Conservation (phyloP, 2,329 filamentous ascomycete species). For the Drechmeria coniospora region DNA sequence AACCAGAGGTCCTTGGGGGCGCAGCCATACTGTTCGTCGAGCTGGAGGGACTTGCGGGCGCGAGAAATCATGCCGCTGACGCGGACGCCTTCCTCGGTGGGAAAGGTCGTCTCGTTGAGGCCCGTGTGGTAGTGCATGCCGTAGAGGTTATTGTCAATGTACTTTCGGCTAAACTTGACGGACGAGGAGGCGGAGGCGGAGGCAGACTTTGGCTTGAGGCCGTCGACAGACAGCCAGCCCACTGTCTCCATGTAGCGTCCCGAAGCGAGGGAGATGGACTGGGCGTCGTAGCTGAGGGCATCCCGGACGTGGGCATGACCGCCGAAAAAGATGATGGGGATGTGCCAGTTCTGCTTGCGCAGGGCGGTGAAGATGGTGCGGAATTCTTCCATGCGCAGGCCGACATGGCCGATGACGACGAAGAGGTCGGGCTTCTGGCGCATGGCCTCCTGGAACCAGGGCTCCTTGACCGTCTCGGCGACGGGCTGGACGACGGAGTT, state of each 20-base stretch:
- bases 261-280: conserved; percentile 66
- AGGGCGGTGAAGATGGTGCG: conserved; percentile 65
- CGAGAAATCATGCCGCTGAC: conserved; percentile 54
- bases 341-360: conserved; percentile 59
- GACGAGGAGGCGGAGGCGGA: conserved; percentile 16
- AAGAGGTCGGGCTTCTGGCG: conserved; percentile 78
- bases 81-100: conserved; percentile 57
- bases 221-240: conserved; percentile 78
- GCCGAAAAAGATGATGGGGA: conserved; percentile 81
- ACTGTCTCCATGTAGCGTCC: conserved; percentile 92
- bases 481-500: conserved; percentile 77
- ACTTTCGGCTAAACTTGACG: conserved; percentile 57
- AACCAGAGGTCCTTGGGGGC: conserved; percentile 72
- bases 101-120: conserved; percentile 56
- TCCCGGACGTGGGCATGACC: conserved; percentile 85
- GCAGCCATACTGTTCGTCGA: conserved; percentile 70
- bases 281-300: conserved; percentile 62
- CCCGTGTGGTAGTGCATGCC: conserved; percentile 71
- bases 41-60: conserved; percentile 52
- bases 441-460: conserved; percentile 81
- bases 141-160: conserved; percentile 87
- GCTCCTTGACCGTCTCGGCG: conserved; percentile 62
- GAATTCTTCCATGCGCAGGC: conserved; percentile 67
- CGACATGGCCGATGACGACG: conserved; percentile 73
- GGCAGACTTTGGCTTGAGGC: conserved; percentile 27